These are phyloP conservation scores for Golubevia sp. DNA, from an alignment of 1,284 basidiomycete genomes.

Conservation along the genomic window DNA sequence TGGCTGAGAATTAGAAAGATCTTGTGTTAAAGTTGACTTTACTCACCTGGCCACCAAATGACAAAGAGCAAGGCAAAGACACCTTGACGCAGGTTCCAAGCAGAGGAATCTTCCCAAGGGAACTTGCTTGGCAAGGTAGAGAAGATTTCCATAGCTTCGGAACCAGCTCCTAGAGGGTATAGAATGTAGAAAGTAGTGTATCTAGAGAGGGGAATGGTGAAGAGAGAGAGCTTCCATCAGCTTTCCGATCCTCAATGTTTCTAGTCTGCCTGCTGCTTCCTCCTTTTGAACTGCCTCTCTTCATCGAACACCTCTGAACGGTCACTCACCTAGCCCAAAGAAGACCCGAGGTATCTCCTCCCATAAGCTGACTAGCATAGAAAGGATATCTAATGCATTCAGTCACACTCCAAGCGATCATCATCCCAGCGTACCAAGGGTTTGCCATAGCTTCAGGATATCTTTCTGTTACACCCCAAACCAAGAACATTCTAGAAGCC, in stretches of 20 bases:
- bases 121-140: conserved; percentile 70
- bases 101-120: conserved; percentile 20
- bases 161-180: conserved; percentile 87
- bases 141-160: conserved; percentile 84
- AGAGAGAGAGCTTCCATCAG: neutral
- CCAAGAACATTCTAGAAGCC: conserved; percentile 78
- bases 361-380: conserved; percentile 74
- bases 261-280: neutral
- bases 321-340: conserved; percentile 43
- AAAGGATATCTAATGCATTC: conserved; percentile 91
- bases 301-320: neutral
- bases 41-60: conserved; percentile 89
- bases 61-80: conserved; percentile 71
- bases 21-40: conserved; percentile 1
- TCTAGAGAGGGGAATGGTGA: conserved; percentile 54
- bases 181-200: conserved; percentile 92
- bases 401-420: conserved; percentile 88
- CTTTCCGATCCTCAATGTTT: too few relatives aligned
- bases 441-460: conserved; percentile 63
- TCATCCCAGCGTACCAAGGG: conserved; percentile 86
- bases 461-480: conserved; percentile 70
- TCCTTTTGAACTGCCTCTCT: neutral
- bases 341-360: conserved; percentile 26
- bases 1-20: neutral
- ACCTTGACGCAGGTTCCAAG: conserved; percentile 33